Evolutionary conservation across 176 grass and related monocot genomes (phyloP), one percentile per base, ranked within the genome.

Genomic region (Hordeum marinum): DNA sequence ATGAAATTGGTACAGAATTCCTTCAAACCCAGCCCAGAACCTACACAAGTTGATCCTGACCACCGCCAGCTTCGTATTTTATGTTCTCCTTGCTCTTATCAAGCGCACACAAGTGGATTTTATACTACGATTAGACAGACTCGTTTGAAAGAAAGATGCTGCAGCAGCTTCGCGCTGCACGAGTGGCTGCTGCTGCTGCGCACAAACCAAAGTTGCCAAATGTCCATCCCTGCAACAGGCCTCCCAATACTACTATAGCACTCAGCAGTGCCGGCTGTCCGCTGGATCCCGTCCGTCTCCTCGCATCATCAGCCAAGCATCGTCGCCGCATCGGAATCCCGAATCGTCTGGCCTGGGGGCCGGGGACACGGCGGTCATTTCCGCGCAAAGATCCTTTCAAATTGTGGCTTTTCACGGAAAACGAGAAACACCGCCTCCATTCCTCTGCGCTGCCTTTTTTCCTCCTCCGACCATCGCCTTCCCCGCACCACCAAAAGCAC

Each of bases 361-460:
- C 8, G 7, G 21, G 90, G 88, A 82, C 41, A 90, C 7, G 78
- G 39, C 34, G 3, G 94, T 89, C 83, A 89, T 91, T 90, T 80
- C 43, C 12, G 25, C 57, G 70, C 37, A 57, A 42, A 69, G 72
- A 83, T 80, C 85, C 88, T 93, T 93, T 95, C 88, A 95, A 95
- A 91, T 87, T 72, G 67, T 77, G 50, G 65, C 81, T 63, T 93
- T 84, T 72, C 81, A 83, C 94, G 87, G 90, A 93, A 91, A 85
- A 76, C 86, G 72, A 93, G 88, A 63, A 36, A 59, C 85, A 82
- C 85, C 71, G 65, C 83, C 80, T 80, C 65, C 80, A 68, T 63
- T 40, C 72, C 77, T 59, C n/a, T n/a, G n/a, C n/a, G n/a, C 9
- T 48, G 25, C 76, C 68, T 57, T 87, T 83, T 86, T 82, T 3